Evolutionary conservation across 306 rosid species (phyloP).

Genomic region (Cicer cuneatum): DNA sequence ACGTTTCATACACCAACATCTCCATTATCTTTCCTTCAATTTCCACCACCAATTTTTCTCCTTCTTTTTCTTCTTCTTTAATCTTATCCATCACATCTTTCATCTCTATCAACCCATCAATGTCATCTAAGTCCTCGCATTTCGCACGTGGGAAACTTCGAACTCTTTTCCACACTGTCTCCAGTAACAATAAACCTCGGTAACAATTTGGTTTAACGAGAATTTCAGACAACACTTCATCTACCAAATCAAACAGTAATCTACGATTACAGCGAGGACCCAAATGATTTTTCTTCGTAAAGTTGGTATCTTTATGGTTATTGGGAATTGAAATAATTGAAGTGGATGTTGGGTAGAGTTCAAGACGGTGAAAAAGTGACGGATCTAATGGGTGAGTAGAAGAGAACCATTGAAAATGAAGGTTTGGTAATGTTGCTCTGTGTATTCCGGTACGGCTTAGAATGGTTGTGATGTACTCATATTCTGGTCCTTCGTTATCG

Average conservation of each 20-base stretch:
- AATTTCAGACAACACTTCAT: conserved; percentile 67
- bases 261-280: conserved; percentile 56
- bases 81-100: conserved; percentile 53
- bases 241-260: conserved; percentile 66
- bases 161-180: conserved; percentile 57
- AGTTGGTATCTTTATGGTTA: conserved; percentile 19
- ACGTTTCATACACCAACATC: conserved; percentile 68
- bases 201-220: conserved; percentile 40
- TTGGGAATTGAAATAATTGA: neutral
- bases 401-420: conserved; percentile 58
- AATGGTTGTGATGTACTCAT: conserved; percentile 57
- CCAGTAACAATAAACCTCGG: conserved; percentile 41
- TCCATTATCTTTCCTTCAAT: conserved; percentile 63
- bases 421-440: conserved; percentile 8
- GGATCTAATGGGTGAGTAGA: conserved; percentile 70
- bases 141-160: conserved; percentile 60
- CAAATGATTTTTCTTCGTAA: conserved; percentile 33
- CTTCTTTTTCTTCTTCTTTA: conserved; percentile 44
- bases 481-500: conserved; percentile 48
- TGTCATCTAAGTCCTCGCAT: conserved; percentile 75
- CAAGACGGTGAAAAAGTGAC: conserved; percentile 62
- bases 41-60: conserved; percentile 64
- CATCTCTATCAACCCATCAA: conserved; percentile 68
- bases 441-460: conserved; percentile 59
- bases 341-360: conserved; percentile 41